These are phyloP conservation scores for Leccinum arenicola DNA, from an alignment of 768 basidiomycete species.

Conservation along the genomic window DNA sequence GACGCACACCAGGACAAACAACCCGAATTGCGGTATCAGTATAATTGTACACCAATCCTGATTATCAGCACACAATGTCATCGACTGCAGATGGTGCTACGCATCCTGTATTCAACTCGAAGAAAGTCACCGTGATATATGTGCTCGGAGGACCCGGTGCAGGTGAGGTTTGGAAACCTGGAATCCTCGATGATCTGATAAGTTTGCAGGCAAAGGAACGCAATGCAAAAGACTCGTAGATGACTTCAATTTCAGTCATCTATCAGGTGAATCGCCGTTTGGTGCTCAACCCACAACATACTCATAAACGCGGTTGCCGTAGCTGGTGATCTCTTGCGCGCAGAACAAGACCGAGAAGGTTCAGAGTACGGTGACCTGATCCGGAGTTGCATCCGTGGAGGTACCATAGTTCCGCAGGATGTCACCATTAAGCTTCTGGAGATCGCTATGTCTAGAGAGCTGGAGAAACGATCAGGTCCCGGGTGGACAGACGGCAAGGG, in stretches of 20 bases:
- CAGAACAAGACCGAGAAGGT: conserved; percentile 85
- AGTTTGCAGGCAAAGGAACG: conserved; percentile 82
- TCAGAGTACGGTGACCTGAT: conserved; percentile 85
- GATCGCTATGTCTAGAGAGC: conserved; percentile 77
- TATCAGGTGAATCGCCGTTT: conserved; percentile 64
- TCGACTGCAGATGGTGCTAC: conserved; percentile 7
- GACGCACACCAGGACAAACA: neutral
- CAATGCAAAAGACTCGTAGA: conserved; percentile 84
- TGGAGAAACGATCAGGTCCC: conserved; percentile 43
- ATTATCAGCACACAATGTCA: conserved; percentile 15
- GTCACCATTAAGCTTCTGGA: conserved; percentile 94
- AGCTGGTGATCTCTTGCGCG: conserved; percentile 98
- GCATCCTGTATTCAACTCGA: conserved; percentile 52
- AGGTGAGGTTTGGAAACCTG: conserved; percentile 45
- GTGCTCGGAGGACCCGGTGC: conserved; percentile 97
- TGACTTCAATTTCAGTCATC: conserved; percentile 86
- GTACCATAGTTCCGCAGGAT: conserved; percentile 93
- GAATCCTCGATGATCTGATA: conserved; percentile 6
- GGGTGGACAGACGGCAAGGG: conserved; percentile 73
- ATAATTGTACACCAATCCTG: neutral
- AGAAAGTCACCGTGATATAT: conserved; percentile 84
- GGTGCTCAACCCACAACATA: conserved; percentile 6
- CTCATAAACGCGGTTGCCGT: conserved; percentile 10
- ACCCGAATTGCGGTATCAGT: conserved; percentile 3
- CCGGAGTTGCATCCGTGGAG: conserved; percentile 83